A percentile compares a stretch with the other conserved stretches of the same genome.
Conservation (phyloP, 345 rosid genomes). For the Moringa oleifera region DNA sequence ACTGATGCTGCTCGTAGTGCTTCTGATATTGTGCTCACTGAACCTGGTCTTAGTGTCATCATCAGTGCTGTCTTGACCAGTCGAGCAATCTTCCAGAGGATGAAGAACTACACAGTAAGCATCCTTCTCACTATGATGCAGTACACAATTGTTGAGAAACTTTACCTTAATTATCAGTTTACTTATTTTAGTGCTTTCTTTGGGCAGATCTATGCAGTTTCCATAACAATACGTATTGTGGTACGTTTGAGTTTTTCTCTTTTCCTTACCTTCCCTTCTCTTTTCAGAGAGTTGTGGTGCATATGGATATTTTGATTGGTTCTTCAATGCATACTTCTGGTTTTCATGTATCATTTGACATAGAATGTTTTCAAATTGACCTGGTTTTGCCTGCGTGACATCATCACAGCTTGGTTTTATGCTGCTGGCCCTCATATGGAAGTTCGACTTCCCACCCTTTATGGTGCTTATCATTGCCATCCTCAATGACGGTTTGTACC, state of each 20-base stretch:
- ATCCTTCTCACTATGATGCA: background rate
- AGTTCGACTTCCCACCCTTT: slow-evolving; percentile 97
- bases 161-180: slow-evolving; percentile 4
- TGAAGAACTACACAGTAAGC: slow-evolving; percentile 94
- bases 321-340: background rate
- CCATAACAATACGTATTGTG: slow-evolving; percentile 98
- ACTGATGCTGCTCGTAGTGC: slow-evolving; percentile 99
- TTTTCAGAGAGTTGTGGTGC: background rate
- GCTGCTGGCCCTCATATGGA: slow-evolving; percentile 94
- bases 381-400: slow-evolving; percentile 6
- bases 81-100: slow-evolving; percentile 94
- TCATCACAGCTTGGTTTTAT: slow-evolving; percentile 88
- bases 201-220: slow-evolving; percentile 92
- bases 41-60: slow-evolving; percentile 98
- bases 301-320: background rate
- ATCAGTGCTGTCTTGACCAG: slow-evolving; percentile 98
- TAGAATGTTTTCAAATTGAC: background rate
- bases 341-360: background rate
- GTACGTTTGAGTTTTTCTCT: slow-evolving; percentile 38
- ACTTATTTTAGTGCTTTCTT: slow-evolving; percentile 13
- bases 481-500: slow-evolving; percentile 80
- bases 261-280: background rate
- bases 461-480: slow-evolving; percentile 99
- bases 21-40: slow-evolving; percentile 93
- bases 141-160: background rate